Base-by-base conservation (phyloP, 192 early-diverging fungal genomes). In the Linderina pennispora region DNA sequence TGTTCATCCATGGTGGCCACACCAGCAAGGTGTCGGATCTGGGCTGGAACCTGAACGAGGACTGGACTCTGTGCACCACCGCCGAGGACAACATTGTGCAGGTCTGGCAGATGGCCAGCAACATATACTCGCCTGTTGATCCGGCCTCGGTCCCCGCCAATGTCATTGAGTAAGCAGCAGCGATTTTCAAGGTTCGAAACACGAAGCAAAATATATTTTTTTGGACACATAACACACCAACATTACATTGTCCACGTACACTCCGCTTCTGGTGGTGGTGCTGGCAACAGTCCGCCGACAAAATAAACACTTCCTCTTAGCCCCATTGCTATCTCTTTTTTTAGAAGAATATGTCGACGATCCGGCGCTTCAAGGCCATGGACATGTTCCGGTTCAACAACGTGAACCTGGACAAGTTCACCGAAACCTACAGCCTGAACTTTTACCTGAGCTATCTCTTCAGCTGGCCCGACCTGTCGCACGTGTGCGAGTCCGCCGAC, bases 1-100 rank as follows among this genome's bases (percentile, higher is more conserved):
- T 99, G 88, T 99, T 95, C 75, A 85, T 99, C 23, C 96, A 99
- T 53, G 96, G 96, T 32, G 96, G 96, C 7, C 96, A 99, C 49
- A 97, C 92, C 7, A 94, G 90, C 77, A 91, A 89, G 65, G 87
- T 99, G 25, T 84, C 89, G 22, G 96, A 99, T 60, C 87, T 99
- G 43, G 81, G 79, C 41, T 99, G 96, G 96, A 99, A 94, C 79
- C 79, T 74, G 50, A 84, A 90, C 48, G 81, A 88, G 46, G 90
- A 90, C 25, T 99, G 96, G 96, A 88, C 88, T 4, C 74, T 99
- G 50, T 88, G 89, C 59, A 89, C 84, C 31, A 83, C 91, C 3
- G 96, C 93, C 8, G 94, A 99, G 55, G 94, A 99, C 57, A 98
- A 98, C 51, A 90, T 98, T 37, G 81, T 89, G 39, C 96, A 98